Evolutionary conservation across 768 basidiomycete species (phyloP).

Genomic region (Hypsizygus marmoreus): DNA sequence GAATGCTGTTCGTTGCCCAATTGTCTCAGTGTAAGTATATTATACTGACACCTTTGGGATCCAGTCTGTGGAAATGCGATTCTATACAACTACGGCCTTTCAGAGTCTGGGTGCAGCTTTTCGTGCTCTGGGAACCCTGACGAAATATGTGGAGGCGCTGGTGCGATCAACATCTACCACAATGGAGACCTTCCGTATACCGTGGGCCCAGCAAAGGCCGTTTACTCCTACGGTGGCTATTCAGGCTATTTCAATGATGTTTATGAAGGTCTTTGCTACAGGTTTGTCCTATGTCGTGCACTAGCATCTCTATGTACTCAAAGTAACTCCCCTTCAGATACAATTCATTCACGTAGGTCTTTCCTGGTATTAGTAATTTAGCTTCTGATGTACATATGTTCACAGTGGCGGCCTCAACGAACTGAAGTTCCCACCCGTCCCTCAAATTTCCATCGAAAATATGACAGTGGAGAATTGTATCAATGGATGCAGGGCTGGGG

Average conservation of each 20-base stretch:
- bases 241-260: conserved; percentile 18
- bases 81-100: conserved; percentile 15
- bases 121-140: conserved; percentile 18
- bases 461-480: conserved; percentile 23
- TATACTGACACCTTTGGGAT: neutral
- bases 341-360: conserved; percentile 11
- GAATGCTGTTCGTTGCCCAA: conserved; percentile 22
- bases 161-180: conserved; percentile 21
- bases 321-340: conserved; percentile 7
- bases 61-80: conserved; percentile 23
- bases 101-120: conserved; percentile 8
- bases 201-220: conserved; percentile 13
- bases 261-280: conserved; percentile 11
- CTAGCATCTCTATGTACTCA: neutral
- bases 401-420: conserved; percentile 12
- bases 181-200: conserved; percentile 18
- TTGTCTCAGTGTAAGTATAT: neutral
- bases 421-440: conserved; percentile 6
- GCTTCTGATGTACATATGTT: neutral
- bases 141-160: conserved; percentile 22
- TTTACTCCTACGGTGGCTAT: conserved; percentile 14
- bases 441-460: conserved; percentile 17
- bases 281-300: neutral
- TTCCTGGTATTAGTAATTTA: neutral
- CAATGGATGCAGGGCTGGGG: conserved; percentile 16